Conservation (phyloP, 176 grass and related monocot species). For the maize (Zea mays) region DNA sequence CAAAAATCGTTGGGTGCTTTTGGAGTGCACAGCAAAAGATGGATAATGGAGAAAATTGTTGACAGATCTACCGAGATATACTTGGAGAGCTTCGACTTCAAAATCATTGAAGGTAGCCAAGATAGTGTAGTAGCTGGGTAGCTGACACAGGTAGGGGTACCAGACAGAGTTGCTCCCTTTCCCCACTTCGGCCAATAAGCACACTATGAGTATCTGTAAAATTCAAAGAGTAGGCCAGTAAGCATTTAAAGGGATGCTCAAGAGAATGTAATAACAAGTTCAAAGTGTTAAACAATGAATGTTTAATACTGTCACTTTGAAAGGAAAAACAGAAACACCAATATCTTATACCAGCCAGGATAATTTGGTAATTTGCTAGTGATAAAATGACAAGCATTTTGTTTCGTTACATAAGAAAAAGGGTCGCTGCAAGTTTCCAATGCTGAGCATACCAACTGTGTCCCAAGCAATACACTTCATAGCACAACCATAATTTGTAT, state of each 20-base stretch:
- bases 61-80: constrained; percentile 48
- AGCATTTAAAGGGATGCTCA: constrained; percentile 22
- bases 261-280: background rate
- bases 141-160: constrained; percentile 80
- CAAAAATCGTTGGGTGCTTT: constrained; percentile 19
- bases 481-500: background rate
- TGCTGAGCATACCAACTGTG: background rate
- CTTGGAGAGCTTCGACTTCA: constrained; percentile 83
- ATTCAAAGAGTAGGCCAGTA: constrained; percentile 24
- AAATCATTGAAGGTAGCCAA: constrained; percentile 69
- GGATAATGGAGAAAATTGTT: constrained; percentile 18
- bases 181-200: constrained; percentile 75
- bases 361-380: background rate
- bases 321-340: constrained; percentile 7
- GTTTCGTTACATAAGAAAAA: constrained; percentile 22
- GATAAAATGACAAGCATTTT: background rate
- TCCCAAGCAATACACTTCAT: background rate
- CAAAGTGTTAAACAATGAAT: background rate
- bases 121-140: constrained; percentile 71
- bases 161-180: constrained; percentile 72
- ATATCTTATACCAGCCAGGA: background rate
- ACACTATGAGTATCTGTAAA: constrained; percentile 66
- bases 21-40: constrained; percentile 12
- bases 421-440: background rate
- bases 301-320: background rate